Evolutionary conservation across 1,139 yeast species (phyloP), one percentile per base, ranked within the genome.

Genomic region (Meyerozyma smithsonii): DNA sequence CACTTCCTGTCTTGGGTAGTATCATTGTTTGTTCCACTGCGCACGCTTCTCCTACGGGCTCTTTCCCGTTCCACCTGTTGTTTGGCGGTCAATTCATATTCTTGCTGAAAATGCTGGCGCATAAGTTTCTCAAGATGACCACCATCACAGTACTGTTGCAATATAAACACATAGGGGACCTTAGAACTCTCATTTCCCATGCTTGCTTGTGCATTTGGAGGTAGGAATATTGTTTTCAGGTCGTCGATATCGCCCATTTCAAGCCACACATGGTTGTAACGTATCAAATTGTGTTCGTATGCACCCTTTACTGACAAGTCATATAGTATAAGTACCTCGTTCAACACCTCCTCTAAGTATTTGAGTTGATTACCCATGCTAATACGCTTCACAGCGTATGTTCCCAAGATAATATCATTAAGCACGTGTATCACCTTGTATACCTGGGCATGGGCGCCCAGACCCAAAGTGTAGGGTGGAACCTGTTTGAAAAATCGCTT

Each of bases 241-340:
- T 73, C 78, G 16, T 78, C 70, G 23, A 81, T 58, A 28, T 74
- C 72, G 20, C 87, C 87, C 55, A 81, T 68, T 54, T 89, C 97
- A 30, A 89, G 61, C 96, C 97, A 89, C 24, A 88, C 96, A 61
- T 89, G 96, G 55, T 88, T 88, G 56, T 89, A 89, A 20, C 85
- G 77, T 17, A 88, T 87, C 49, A 88, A 69, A 55, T 88, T 86
- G 18, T 78, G 62, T 39, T 64, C 70, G 39, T 62, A 63, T 25
- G 71, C 70, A 0, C 72, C 70, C 35, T 61, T 57, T 14, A 52
- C 63, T 0, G 72, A 72, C 25, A 75, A 55, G 45, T 72, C 74
- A 50, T 73, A 74, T 23, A 75, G 54, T 35, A 88, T 76, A 49
- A 84, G 76, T 3, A 89, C 96, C 55, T 89, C 96, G 41, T 79